Evolutionary conservation across 2,329 filamentous ascomycete species (phyloP).

Genomic region (Fusarium sp.): DNA sequence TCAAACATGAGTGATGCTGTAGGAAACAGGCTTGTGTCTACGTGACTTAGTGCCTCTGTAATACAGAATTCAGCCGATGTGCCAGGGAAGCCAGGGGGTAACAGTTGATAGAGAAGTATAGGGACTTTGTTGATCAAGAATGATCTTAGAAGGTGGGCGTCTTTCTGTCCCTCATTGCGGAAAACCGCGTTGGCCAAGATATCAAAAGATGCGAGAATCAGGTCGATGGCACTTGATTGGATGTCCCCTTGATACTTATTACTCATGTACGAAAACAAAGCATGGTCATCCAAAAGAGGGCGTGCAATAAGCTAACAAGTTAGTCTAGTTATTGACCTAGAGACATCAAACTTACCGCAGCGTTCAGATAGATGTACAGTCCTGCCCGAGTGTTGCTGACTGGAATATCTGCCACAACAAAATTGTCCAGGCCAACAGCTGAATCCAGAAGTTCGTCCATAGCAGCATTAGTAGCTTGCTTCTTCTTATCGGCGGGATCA

Average conservation of each 20-base stretch:
- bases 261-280: constrained; percentile 81
- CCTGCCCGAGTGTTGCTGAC: constrained; percentile 80
- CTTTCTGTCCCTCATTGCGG: constrained; percentile 62
- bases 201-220: constrained; percentile 90
- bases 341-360: constrained; percentile 65
- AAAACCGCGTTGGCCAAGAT: constrained; percentile 88
- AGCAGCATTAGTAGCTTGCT: constrained; percentile 56
- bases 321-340: neutral
- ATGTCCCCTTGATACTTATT: constrained; percentile 86
- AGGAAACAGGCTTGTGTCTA: constrained; percentile 80
- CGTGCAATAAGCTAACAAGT: constrained; percentile 75
- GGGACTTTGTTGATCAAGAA: constrained; percentile 80
- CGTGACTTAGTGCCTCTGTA: constrained; percentile 77
- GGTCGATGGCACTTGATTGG: constrained; percentile 79
- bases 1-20: constrained; percentile 68
- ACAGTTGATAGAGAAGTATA: constrained; percentile 61
- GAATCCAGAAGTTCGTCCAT: constrained; percentile 68
- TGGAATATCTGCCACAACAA: constrained; percentile 70
- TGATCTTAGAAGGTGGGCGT: constrained; percentile 80
- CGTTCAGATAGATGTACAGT: constrained; percentile 85
- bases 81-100: constrained; percentile 75
- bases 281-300: constrained; percentile 82
- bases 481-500: constrained; percentile 64
- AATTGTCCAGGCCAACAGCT: constrained; percentile 63
- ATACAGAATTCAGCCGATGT: constrained; percentile 78